These are phyloP conservation scores for Neobulgaria alba DNA, from an alignment of 2,329 filamentous ascomycete genomes.

Conservation along the genomic window DNA sequence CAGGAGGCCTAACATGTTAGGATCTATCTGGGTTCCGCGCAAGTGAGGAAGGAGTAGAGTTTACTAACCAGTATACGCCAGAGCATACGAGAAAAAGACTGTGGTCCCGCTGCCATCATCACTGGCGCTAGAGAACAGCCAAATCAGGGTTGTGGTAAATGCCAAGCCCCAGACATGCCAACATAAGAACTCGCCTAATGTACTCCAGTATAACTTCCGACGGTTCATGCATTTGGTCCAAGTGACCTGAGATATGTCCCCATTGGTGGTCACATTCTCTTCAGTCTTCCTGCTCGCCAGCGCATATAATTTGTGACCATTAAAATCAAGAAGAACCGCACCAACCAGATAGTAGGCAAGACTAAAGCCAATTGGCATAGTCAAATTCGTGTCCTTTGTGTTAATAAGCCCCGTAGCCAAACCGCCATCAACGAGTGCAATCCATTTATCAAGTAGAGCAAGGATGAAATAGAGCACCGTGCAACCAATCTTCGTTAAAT, in stretches of 20 bases:
- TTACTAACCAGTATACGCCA: slow-evolving; percentile 11
- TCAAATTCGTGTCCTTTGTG: slow-evolving; percentile 1
- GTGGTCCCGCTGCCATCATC: slow-evolving; percentile 5
- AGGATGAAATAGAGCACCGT: slow-evolving; percentile 12
- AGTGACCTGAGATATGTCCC: too few species aligned
- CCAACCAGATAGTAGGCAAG: slow-evolving; percentile 13
- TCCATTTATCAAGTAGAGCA: slow-evolving; percentile 16
- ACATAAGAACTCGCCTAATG: slow-evolving; percentile 6
- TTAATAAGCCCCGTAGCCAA: slow-evolving; percentile 7
- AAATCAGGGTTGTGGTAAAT: slow-evolving; percentile 8
- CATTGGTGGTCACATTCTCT: too few species aligned
- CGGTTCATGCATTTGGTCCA: too few species aligned
- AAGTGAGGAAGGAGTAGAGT: too few species aligned
- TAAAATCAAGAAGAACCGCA: slow-evolving; percentile 12
- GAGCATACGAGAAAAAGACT: slow-evolving; percentile 10
- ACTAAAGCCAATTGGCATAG: slow-evolving; percentile 12
- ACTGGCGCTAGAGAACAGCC: slow-evolving; percentile 9
- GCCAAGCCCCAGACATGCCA: slow-evolving; percentile 14
- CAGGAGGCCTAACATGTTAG: slow-evolving; percentile 6
- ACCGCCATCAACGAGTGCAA: slow-evolving; percentile 8
- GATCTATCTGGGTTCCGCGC: too few species aligned
- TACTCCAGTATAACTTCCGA: slow-evolving; percentile 11
- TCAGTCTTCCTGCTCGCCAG: too few species aligned
- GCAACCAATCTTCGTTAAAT: slow-evolving; percentile 16
- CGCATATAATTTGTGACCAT: slow-evolving; percentile 8